Evolutionary conservation across 257 asterid genomes (phyloP), one percentile per base, ranked within the genome.

Genomic region (Salvia hispanica): DNA sequence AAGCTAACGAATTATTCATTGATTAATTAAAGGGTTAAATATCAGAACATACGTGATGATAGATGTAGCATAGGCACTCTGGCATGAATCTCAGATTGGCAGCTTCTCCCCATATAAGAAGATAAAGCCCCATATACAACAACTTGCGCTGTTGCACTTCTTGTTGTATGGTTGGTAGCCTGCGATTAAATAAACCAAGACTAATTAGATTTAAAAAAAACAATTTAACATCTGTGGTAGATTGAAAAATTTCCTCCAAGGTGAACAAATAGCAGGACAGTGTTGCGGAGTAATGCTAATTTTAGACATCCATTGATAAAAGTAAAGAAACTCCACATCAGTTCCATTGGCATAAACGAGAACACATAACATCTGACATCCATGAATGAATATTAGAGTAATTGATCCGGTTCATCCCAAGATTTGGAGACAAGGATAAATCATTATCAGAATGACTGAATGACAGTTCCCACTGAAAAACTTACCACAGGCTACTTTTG

Each of bases 401-500:
- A 62, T 14, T 18, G 48, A 52, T 62, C 52, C 9, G 47, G 43
- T 42, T n/a, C 9, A 44, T 14, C 28, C 54, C 4, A 7, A 70
- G 55, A 42, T 62, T 53, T 53, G 9, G 64, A 66, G 43, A 54
- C 42, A 9, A n/a, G n/a, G n/a, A n/a, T n/a, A n/a, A n/a, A n/a
- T n/a, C n/a, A n/a, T 51, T 14, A 51, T 66, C 14, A 11, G 66
- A 16, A 69, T 55, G 59, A 44, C 34, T n/a, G n/a, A n/a, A n/a
- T n/a, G n/a, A n/a, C n/a, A 56, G 34, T 55, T 40, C 61, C 58
- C 4, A 43, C 44, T 58, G 3, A 64, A 31, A 53, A 34, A 69
- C 80, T 64, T 64, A 88, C 96, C 95, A 75, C 66, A 92, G 94
- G 74, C 98, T 92, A 75, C 96, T 87, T 84, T 89, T 89, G 66